Percentiles rank a stretch among this genome's conserved stretches.
These are phyloP conservation scores for Cyclotella cryptica DNA, from an alignment of 108 stramenopile species.

Conservation along the genomic window DNA sequence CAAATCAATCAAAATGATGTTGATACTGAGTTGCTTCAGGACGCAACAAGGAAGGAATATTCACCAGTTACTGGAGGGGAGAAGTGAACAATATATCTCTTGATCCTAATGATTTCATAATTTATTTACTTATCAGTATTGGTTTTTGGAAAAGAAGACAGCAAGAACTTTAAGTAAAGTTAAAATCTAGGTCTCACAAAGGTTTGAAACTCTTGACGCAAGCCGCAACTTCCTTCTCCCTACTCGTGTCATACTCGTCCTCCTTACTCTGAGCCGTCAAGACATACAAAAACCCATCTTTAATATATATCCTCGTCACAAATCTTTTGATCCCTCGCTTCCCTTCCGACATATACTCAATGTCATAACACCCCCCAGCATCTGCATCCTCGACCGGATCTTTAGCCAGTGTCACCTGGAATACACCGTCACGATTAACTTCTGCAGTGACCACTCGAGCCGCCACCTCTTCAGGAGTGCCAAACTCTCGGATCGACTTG, in stretches of 20 bases:
- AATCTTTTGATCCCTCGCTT: slow-evolving; percentile 80
- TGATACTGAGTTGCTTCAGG: slow-evolving; percentile 97
- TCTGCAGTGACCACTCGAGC: slow-evolving; percentile 85
- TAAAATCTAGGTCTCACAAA: neutral
- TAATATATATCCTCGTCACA: slow-evolving; percentile 69
- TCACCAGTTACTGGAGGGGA: slow-evolving; percentile 47
- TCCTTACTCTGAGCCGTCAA: slow-evolving; percentile 81
- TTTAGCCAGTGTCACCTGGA: slow-evolving; percentile 75
- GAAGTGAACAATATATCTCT: neutral
- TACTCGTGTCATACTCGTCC: slow-evolving; percentile 43
- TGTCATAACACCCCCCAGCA: slow-evolving; percentile 59
- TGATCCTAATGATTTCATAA: neutral
- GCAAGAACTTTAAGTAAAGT: neutral
- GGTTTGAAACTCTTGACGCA: slow-evolving; percentile 46
- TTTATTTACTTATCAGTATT: neutral
- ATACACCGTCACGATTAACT: slow-evolving; percentile 86
- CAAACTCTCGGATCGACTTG: slow-evolving; percentile 67
- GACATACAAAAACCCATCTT: slow-evolving; percentile 65
- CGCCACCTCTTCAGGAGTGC: slow-evolving; percentile 83
- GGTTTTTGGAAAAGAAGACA: neutral
- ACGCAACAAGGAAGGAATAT: slow-evolving; percentile 97
- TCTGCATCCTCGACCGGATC: slow-evolving; percentile 63
- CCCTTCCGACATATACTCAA: slow-evolving; percentile 73
- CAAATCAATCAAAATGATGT: slow-evolving; percentile 96
- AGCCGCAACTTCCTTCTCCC: slow-evolving; percentile 43